Conservation (phyloP, 345 rosid species). For the Syzygium aromaticum region DNA sequence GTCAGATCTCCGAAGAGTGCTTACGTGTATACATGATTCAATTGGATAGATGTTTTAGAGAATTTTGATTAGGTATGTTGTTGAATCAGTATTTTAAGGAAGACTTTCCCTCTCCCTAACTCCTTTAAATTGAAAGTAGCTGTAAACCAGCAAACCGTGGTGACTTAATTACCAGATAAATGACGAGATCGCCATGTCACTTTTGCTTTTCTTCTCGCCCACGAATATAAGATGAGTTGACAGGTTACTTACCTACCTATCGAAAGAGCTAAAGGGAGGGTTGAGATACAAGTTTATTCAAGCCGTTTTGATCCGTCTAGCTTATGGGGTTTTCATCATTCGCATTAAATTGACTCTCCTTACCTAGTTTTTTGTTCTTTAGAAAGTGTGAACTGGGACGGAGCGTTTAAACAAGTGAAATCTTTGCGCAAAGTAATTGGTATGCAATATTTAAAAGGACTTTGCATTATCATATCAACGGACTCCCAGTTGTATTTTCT, state of each 20-base stretch:
- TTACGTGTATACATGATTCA: not conserved
- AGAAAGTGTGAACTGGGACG: not conserved
- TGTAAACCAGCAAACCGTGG: not conserved
- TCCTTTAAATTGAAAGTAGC: not conserved
- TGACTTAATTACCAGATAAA: not conserved
- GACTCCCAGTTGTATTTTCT: not conserved
- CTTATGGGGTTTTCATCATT: not conserved
- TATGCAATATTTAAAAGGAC: not conserved
- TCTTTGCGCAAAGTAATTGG: not conserved
- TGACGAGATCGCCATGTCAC: not conserved
- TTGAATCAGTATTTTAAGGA: not conserved
- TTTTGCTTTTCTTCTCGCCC: not conserved
- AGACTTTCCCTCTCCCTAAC: not conserved
- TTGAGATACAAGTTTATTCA: not conserved
- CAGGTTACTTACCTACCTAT: not conserved
- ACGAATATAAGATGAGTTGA: not conserved
- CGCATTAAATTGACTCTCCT: not conserved
- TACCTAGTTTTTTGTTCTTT: not conserved
- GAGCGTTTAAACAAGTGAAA: not conserved
- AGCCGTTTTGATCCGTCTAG: not conserved
- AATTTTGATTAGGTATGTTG: not conserved
- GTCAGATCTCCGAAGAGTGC: not conserved
- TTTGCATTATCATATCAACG: not conserved
- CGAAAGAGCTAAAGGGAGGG: not conserved
- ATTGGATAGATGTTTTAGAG: not conserved